Conservation (phyloP, 208 protist genomes). For the Plasmodiophora brassicae region DNA sequence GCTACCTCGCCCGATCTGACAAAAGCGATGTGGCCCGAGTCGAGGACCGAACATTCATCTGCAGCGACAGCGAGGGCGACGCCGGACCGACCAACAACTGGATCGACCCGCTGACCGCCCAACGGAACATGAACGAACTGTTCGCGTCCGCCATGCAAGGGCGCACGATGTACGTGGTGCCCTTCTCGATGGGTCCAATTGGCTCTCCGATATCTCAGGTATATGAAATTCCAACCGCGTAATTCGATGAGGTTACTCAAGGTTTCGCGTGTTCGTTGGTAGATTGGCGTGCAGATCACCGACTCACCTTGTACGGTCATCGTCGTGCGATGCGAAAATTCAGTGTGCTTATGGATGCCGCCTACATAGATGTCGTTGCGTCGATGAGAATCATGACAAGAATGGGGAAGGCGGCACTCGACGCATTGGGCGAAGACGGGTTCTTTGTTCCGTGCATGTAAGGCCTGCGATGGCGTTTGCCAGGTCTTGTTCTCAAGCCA, state of each 20-base stretch:
- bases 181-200: conserved; percentile 58
- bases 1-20: conserved; percentile 52
- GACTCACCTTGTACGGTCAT: conserved; percentile 54
- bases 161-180: conserved; percentile 59
- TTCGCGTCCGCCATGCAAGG: conserved; percentile 53
- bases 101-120: conserved; percentile 37
- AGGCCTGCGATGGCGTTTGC: no score
- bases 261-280: no score
- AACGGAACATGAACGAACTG: not conserved
- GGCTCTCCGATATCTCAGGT: conserved; percentile 32
- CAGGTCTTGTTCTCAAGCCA: no score
- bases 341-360: no score
- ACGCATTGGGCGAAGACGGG: not conserved
- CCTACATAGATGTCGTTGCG: conserved; percentile 50
- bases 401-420: conserved; percentile 39
- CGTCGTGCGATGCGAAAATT: no score
- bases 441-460: conserved; percentile 45
- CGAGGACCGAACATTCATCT: conserved; percentile 55
- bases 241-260: no score
- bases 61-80: conserved; percentile 36
- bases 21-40: conserved; percentile 53
- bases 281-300: conserved; percentile 52
- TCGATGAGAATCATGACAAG: conserved; percentile 59
- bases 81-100: conserved; percentile 56
- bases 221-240: no score